A percentile compares a stretch with the other conserved stretches of the same genome.
phyloP scores from a whole-genome alignment of 306 rosid genomes.

The Nissolia schottii region DNA sequence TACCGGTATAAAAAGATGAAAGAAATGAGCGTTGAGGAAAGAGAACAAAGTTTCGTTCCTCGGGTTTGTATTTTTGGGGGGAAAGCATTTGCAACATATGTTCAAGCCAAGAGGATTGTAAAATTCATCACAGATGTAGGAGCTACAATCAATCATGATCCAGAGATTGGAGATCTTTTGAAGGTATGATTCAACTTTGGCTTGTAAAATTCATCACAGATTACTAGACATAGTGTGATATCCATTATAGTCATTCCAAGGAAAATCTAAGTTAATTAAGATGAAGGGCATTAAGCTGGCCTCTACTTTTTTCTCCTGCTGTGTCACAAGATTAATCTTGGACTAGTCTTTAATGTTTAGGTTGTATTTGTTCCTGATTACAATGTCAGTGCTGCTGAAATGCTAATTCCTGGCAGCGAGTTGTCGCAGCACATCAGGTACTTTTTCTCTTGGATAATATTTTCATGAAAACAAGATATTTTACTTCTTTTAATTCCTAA shows the following conservation, averaged over 20 bases:
- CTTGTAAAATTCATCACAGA: too few species aligned
- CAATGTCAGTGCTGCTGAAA: slow-evolving; percentile 88
- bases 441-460: not conserved
- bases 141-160: slow-evolving; percentile 68
- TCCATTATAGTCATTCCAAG: not conserved
- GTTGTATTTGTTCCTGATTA: slow-evolving; percentile 94
- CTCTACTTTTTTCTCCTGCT: not conserved
- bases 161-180: slow-evolving; percentile 82
- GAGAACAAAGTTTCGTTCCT: slow-evolving; percentile 64
- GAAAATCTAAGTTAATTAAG: not conserved
- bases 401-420: slow-evolving; percentile 93
- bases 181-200: slow-evolving; percentile 50
- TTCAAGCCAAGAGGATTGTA: slow-evolving; percentile 96
- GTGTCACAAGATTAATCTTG: not conserved
- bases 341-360: slow-evolving; percentile 28
- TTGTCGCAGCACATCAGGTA: slow-evolving; percentile 96
- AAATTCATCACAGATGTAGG: slow-evolving; percentile 94
- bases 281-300: not conserved
- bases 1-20: slow-evolving; percentile 93
- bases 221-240: not conserved
- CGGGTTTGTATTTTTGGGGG: slow-evolving; percentile 97
- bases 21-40: slow-evolving; percentile 69
- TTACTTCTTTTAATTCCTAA: not conserved
- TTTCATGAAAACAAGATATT: not conserved
- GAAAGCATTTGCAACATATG: slow-evolving; percentile 90